phyloP scores from a whole-genome alignment of 345 rosid species.

The Physaria fendleri region DNA sequence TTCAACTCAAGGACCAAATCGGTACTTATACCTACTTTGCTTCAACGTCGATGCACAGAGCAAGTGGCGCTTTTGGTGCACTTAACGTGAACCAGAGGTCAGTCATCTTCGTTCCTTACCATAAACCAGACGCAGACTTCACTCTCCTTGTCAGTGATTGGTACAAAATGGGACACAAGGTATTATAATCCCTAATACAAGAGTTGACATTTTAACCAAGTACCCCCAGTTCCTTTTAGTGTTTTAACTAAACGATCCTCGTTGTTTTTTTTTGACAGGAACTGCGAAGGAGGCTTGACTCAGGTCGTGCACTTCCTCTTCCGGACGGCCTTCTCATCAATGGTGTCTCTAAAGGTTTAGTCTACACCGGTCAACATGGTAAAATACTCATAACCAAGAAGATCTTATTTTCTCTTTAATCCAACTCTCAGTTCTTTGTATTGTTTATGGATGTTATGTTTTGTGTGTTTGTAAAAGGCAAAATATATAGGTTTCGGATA shows the following conservation, averaged over 20 bases:
- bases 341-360: slow-evolving; percentile 33
- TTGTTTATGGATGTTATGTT: not conserved
- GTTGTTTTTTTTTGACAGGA: slow-evolving; percentile 29
- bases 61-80: slow-evolving; percentile 39
- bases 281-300: slow-evolving; percentile 38
- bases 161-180: slow-evolving; percentile 35
- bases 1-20: slow-evolving; percentile 29
- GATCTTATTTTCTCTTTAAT: not conserved
- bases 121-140: slow-evolving; percentile 43
- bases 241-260: not conserved
- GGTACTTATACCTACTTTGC: slow-evolving; percentile 23
- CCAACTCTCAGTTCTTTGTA: not conserved
- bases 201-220: not conserved
- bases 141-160: slow-evolving; percentile 56
- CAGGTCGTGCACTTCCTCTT: slow-evolving; percentile 39
- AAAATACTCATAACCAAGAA: slow-evolving; percentile 1
- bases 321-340: slow-evolving; percentile 73
- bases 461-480: slow-evolving; percentile 33
- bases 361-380: slow-evolving; percentile 53
- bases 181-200: not conserved
- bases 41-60: slow-evolving; percentile 25
- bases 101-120: slow-evolving; percentile 49
- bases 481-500: slow-evolving; percentile 54
- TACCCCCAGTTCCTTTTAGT: not conserved
- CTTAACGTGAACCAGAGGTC: slow-evolving; percentile 42